Evolutionary conservation across 1,139 yeast genomes (phyloP).

Genomic region (Kodamaea arcana): DNA sequence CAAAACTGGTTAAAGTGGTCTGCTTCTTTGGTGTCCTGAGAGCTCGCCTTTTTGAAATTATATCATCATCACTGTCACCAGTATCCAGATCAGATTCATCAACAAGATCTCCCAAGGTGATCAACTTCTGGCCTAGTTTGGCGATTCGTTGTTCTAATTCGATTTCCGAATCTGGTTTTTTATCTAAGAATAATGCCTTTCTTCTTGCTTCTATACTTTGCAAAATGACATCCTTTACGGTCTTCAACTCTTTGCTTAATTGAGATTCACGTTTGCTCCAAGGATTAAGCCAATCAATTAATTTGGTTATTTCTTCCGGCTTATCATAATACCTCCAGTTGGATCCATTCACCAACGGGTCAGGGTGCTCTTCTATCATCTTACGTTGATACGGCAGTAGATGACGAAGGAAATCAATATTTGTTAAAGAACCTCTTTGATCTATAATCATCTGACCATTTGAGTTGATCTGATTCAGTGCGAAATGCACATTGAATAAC

Average conservation of each 20-base stretch:
- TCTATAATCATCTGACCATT: conserved; percentile 26
- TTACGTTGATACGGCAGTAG: conserved; percentile 56
- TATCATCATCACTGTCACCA: conserved; percentile 19
- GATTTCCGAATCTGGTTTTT: conserved; percentile 38
- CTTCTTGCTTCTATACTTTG: conserved; percentile 59
- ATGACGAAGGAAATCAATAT: conserved; percentile 16
- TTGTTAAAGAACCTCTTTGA: conserved; percentile 41
- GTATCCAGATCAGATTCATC: conserved; percentile 14
- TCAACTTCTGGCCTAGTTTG: neutral
- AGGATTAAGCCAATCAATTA: conserved; percentile 66
- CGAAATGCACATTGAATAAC: conserved; percentile 17
- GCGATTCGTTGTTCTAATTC: conserved; percentile 1
- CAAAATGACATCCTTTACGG: conserved; percentile 50
- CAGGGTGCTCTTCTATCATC: conserved; percentile 62
- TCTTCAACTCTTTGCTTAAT: conserved; percentile 58
- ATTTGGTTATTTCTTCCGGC: conserved; percentile 52
- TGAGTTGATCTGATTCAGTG: conserved; percentile 14
- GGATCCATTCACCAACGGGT: conserved; percentile 45
- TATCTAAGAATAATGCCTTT: conserved; percentile 45
- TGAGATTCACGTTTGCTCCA: conserved; percentile 74
- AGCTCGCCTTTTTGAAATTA: conserved; percentile 15
- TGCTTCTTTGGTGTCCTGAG: conserved; percentile 17
- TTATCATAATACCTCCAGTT: conserved; percentile 74
- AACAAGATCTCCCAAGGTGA: conserved; percentile 7
- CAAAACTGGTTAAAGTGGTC: conserved; percentile 21